Conservation (phyloP, 2,329 filamentous ascomycete genomes). For the Aspergillus brunneoviolaceus region DNA sequence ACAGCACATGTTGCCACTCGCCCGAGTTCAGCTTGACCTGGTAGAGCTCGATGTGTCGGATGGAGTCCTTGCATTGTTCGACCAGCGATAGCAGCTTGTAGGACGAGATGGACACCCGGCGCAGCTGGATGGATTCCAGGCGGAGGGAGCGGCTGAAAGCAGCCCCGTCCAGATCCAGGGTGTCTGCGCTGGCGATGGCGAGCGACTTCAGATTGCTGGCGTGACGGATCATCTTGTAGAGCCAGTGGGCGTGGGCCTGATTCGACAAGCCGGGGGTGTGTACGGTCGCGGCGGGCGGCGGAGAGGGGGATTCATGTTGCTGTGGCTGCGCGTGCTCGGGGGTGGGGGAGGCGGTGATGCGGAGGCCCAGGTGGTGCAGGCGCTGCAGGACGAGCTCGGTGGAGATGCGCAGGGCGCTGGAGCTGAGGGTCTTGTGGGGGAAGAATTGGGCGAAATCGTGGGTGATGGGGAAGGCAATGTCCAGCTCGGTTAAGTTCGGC, state of each 20-base stretch:
- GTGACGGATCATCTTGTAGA: background rate
- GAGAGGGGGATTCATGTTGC: background rate
- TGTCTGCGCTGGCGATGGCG: background rate
- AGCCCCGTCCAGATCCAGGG: background rate
- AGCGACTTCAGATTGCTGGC: background rate
- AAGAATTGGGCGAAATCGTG: background rate
- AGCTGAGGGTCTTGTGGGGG: background rate
- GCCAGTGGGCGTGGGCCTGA: background rate
- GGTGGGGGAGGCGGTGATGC: background rate
- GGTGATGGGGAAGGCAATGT: background rate
- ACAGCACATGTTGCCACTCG: background rate
- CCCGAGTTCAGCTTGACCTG: background rate
- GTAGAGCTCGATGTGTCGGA: background rate
- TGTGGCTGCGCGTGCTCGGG: background rate
- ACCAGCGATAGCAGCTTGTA: background rate
- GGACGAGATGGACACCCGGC: background rate
- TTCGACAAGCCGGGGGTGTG: background rate
- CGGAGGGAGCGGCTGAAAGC: background rate
- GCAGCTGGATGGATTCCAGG: background rate
- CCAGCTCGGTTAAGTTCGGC: background rate
- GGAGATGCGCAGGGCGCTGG: background rate
- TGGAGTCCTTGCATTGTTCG: background rate
- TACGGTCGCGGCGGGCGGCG: background rate
- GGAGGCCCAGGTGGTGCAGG: background rate
- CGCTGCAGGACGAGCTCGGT: background rate